Evolutionary conservation across 2,329 filamentous ascomycete species (phyloP).

Genomic region (Lecanicillium sp.): DNA sequence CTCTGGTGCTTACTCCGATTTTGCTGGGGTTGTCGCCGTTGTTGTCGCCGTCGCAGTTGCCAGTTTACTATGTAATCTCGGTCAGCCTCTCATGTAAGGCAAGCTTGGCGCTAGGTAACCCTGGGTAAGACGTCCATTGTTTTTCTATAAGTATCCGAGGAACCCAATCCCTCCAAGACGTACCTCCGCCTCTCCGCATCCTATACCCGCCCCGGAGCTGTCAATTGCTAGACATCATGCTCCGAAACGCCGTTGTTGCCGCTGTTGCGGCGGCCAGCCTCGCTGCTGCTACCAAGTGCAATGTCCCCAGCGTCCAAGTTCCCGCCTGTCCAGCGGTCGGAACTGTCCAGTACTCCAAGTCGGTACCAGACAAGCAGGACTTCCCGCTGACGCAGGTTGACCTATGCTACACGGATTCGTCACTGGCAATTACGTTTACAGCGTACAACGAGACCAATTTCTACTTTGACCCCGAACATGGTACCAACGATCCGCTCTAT

Average conservation of each 20-base stretch:
- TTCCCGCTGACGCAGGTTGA: conserved; percentile 38
- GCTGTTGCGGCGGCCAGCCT: conserved; percentile 1
- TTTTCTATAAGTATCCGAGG: too few relatives aligned
- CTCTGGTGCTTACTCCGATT: too few relatives aligned
- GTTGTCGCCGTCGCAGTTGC: too few relatives aligned
- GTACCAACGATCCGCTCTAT: conserved; percentile 39
- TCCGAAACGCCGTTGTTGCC: not conserved
- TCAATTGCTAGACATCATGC: too few relatives aligned
- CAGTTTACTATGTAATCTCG: too few relatives aligned
- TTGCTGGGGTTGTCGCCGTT: too few relatives aligned
- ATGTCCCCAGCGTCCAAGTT: conserved; percentile 23
- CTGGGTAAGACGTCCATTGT: too few relatives aligned
- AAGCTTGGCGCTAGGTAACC: too few relatives aligned
- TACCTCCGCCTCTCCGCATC: too few relatives aligned
- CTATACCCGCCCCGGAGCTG: too few relatives aligned
- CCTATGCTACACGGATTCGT: conserved; percentile 35
- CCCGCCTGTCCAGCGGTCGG: conserved; percentile 29
- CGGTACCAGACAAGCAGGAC: conserved; percentile 29
- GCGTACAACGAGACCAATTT: conserved; percentile 38
- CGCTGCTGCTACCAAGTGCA: conserved; percentile 5
- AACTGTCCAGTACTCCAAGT: conserved; percentile 30
- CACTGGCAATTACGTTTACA: conserved; percentile 34
- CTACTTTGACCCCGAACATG: conserved; percentile 33
- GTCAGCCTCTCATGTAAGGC: too few relatives aligned
- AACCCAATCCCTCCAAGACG: too few relatives aligned